Conservation (phyloP, 164 flowering plant species). For the Akebia trifoliata region DNA sequence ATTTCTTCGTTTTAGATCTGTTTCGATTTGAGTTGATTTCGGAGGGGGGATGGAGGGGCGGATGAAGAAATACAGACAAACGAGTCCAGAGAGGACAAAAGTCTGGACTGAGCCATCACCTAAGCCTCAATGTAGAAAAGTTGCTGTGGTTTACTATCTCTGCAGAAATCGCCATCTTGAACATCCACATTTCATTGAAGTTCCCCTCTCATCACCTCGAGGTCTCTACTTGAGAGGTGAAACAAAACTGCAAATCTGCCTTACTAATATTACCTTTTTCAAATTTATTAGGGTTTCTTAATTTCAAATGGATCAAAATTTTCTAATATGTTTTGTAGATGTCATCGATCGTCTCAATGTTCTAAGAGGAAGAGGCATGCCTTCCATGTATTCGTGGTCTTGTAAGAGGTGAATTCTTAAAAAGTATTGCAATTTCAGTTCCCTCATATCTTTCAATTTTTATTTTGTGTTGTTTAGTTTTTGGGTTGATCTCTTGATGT, state of each 20-base stretch:
- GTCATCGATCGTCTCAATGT: slow-evolving; percentile 71
- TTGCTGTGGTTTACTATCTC: slow-evolving; percentile 85
- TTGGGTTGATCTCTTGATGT: slow-evolving; percentile 18
- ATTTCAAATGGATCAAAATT: too few relatives aligned
- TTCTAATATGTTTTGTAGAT: slow-evolving; percentile 51
- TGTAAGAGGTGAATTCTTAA: slow-evolving; percentile 65
- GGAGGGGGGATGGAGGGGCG: slow-evolving; percentile 55
- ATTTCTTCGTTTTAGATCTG: slow-evolving; percentile 8
- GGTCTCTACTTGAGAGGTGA: slow-evolving; percentile 89
- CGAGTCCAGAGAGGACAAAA: slow-evolving; percentile 80
- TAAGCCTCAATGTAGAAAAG: slow-evolving; percentile 53
- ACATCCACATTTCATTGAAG: slow-evolving; percentile 97
- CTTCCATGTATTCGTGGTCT: slow-evolving; percentile 90
- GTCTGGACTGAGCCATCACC: slow-evolving; percentile 81
- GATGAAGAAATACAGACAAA: slow-evolving; percentile 57
- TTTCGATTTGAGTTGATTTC: slow-evolving; percentile 5
- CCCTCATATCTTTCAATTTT: background rate
- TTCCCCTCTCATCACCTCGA: slow-evolving; percentile 62
- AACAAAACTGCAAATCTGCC: background rate
- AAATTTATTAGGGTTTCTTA: slow-evolving; percentile 6
- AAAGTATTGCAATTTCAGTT: too few relatives aligned
- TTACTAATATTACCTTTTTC: background rate
- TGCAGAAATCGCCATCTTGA: slow-evolving; percentile 85
- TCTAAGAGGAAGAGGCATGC: slow-evolving; percentile 90
- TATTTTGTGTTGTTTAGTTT: slow-evolving; percentile 7